A percentile compares a stretch with the other conserved stretches of the same genome.
Evolutionary conservation across 805 yeast genomes (phyloP).

Genomic region (Kodamaea restingae): DNA sequence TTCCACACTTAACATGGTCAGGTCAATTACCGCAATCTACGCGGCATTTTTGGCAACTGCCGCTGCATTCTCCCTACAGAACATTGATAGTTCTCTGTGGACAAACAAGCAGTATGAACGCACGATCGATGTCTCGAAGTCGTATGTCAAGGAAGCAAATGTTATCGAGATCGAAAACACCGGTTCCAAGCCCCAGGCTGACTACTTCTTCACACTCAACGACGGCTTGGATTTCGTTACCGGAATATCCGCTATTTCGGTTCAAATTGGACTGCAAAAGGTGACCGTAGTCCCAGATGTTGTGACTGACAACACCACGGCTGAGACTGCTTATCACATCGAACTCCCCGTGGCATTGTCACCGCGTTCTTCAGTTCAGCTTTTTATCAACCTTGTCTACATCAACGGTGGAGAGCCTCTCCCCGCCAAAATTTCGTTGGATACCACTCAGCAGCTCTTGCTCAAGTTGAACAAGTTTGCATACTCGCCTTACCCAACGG

Average conservation of each 20-base stretch:
- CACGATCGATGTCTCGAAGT: constrained; percentile 57
- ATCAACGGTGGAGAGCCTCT: constrained; percentile 50
- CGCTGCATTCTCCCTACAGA: constrained; percentile 8
- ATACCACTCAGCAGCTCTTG: constrained; percentile 57
- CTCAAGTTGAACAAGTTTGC: constrained; percentile 53
- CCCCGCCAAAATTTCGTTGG: constrained; percentile 60
- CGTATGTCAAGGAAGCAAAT: constrained; percentile 62
- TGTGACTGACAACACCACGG: not conserved
- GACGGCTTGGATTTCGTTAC: constrained; percentile 45
- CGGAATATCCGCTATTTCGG: constrained; percentile 42
- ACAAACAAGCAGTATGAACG: constrained; percentile 56
- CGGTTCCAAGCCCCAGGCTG: constrained; percentile 47
- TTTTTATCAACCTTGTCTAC: constrained; percentile 49
- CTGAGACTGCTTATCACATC: constrained; percentile 35
- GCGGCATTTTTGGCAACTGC: constrained; percentile 4
- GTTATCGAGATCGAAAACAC: constrained; percentile 57
- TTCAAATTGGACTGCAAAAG: constrained; percentile 16
- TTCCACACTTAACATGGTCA: constrained; percentile 8
- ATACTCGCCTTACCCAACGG: constrained; percentile 59
- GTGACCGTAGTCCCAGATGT: constrained; percentile 7
- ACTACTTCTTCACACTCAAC: constrained; percentile 54
- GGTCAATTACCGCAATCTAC: constrained; percentile 7
- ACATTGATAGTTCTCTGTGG: constrained; percentile 32
- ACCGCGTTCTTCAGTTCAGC: constrained; percentile 50
- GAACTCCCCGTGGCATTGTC: constrained; percentile 62